phyloP scores from a whole-genome alignment of 176 grass and related monocot species.

The Oryza brachyantha region DNA sequence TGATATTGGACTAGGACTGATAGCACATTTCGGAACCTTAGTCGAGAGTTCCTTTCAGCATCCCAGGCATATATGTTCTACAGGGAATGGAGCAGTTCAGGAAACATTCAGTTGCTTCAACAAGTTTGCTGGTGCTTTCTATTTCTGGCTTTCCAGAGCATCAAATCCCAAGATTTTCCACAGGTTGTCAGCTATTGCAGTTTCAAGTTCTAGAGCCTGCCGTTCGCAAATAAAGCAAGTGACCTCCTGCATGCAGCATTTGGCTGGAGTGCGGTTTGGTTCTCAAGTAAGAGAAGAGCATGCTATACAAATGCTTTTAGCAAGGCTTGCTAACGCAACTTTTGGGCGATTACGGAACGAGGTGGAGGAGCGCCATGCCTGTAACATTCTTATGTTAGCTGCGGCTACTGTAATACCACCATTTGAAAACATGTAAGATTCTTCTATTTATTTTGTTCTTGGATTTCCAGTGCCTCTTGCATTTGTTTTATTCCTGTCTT shows the following conservation, averaged over 20 bases:
- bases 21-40: constrained; percentile 57
- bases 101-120: constrained; percentile 60
- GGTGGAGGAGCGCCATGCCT: constrained; percentile 40
- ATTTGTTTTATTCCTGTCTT: neutral
- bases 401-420: constrained; percentile 59
- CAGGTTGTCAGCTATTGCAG: constrained; percentile 38
- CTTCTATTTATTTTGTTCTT: constrained; percentile 1
- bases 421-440: constrained; percentile 77
- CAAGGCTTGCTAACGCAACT: constrained; percentile 58
- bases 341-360: constrained; percentile 60
- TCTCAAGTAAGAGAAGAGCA: constrained; percentile 50
- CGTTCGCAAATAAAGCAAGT: constrained; percentile 59
- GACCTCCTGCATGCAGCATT: constrained; percentile 44
- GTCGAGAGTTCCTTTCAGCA: constrained; percentile 60
- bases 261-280: constrained; percentile 45
- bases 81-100: constrained; percentile 60
- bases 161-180: constrained; percentile 55
- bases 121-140: constrained; percentile 76
- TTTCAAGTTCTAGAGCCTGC: constrained; percentile 44
- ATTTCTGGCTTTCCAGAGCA: constrained; percentile 69
- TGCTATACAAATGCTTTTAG: constrained; percentile 52
- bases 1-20: constrained; percentile 49
- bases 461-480: neutral
- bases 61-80: constrained; percentile 42
- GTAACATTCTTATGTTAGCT: constrained; percentile 71